A percentile compares a stretch with the other conserved stretches of the same genome.
phyloP scores from a whole-genome alignment of 805 yeast genomes.

The Nakazawaea siamensis region DNA sequence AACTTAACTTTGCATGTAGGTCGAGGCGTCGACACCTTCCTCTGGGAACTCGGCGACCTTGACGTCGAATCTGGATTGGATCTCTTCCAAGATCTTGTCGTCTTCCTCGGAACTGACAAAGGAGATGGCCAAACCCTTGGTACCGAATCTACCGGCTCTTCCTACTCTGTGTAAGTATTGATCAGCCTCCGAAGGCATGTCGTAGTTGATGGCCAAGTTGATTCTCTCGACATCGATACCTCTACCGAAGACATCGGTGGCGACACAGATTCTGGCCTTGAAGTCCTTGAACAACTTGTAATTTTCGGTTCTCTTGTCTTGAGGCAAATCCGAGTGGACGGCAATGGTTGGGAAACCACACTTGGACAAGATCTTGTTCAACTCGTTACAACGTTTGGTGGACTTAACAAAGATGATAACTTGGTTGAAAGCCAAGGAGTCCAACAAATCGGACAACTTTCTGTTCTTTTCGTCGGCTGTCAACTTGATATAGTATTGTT shows the following conservation, averaged over 20 bases:
- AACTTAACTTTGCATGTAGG: constrained; percentile 86
- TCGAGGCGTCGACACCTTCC: constrained; percentile 95
- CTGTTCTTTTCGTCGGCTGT: constrained; percentile 89
- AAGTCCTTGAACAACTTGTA: constrained; percentile 95
- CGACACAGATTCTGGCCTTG: constrained; percentile 96
- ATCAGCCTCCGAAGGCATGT: constrained; percentile 92
- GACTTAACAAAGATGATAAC: constrained; percentile 94
- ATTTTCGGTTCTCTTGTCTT: constrained; percentile 96
- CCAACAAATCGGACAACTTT: constrained; percentile 85
- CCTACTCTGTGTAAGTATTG: constrained; percentile 99
- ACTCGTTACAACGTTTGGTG: constrained; percentile 84
- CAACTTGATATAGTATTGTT: constrained; percentile 89
- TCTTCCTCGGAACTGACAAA: constrained; percentile 83
- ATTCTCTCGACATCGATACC: constrained; percentile 99
- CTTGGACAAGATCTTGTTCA: constrained; percentile 80
- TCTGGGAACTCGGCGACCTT: constrained; percentile 93
- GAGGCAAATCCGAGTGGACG: constrained; percentile 91
- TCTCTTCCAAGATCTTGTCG: constrained; percentile 81
- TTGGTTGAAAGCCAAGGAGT: constrained; percentile 93
- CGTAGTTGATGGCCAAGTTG: constrained; percentile 96
- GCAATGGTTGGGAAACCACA: constrained; percentile 97
- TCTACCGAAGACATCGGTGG: constrained; percentile 98
- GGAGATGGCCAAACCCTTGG: constrained; percentile 94
- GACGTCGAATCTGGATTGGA: constrained; percentile 96
- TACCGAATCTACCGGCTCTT: constrained; percentile 99